phyloP scores from a whole-genome alignment of 2,329 filamentous ascomycete genomes.

The Calonectria multiphialidica region DNA sequence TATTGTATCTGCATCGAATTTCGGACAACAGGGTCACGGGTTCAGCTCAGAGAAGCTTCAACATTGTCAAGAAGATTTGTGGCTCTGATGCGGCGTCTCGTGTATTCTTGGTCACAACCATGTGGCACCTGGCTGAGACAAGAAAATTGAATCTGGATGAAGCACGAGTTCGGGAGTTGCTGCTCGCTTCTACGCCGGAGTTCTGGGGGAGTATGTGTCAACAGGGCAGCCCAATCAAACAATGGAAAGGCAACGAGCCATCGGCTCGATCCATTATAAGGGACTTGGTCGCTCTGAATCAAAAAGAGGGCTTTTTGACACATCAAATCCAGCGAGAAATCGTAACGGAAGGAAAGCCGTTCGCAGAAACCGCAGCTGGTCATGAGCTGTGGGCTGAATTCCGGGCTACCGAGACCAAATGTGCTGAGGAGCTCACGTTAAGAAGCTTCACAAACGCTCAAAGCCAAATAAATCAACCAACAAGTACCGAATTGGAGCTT shows the following conservation, averaged over 20 bases:
- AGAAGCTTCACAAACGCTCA: too few species aligned
- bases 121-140: slow-evolving; percentile 6
- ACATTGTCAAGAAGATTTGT: slow-evolving; percentile 11
- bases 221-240: not conserved
- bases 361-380: not conserved
- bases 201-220: not conserved
- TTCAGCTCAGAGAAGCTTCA: not conserved
- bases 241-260: not conserved
- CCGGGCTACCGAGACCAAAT: not conserved
- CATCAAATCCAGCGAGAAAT: not conserved
- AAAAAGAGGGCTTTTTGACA: not conserved
- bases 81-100: not conserved
- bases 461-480: not conserved
- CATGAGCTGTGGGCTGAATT: not conserved
- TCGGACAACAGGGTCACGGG: slow-evolving; percentile 19
- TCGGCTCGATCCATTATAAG: not conserved
- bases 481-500: not conserved
- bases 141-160: not conserved
- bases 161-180: not conserved
- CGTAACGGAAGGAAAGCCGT: not conserved
- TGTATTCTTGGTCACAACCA: not conserved
- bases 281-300: not conserved
- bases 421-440: not conserved
- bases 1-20: slow-evolving; percentile 12
- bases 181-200: not conserved